A percentile compares a stretch with the other conserved stretches of the same genome.
Evolutionary conservation across 352 stramenopile species (phyloP).

Genomic region (Phytophthora brassicae): DNA sequence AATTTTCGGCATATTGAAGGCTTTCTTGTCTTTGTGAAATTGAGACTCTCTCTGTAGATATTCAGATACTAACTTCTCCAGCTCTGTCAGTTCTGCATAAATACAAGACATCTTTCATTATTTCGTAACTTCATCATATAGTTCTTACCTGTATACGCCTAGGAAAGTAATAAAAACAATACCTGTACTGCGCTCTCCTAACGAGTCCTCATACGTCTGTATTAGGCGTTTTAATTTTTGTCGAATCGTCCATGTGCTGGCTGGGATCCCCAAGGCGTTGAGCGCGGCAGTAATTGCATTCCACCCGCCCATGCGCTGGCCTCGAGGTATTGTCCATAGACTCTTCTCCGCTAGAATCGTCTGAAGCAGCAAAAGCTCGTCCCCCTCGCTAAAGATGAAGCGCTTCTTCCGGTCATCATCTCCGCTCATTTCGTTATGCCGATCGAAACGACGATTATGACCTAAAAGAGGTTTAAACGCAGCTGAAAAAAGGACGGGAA

Average conservation of each 20-base stretch:
- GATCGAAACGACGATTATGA: too few relatives aligned
- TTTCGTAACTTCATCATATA: slow-evolving; percentile 14
- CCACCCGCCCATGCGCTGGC: slow-evolving; percentile 8
- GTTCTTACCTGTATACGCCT: too few relatives aligned
- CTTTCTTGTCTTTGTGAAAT: neutral
- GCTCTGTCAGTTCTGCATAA: slow-evolving; percentile 10
- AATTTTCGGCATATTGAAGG: neutral
- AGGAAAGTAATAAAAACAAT: neutral
- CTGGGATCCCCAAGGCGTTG: slow-evolving; percentile 7
- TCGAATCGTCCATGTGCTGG: slow-evolving; percentile 11
- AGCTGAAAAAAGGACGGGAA: too few relatives aligned
- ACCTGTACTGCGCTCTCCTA: slow-evolving; percentile 11
- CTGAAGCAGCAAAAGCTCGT: slow-evolving; percentile 17
- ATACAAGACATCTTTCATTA: neutral
- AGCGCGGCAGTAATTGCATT: slow-evolving; percentile 11
- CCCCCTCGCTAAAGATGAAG: slow-evolving; percentile 18
- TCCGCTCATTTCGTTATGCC: slow-evolving; percentile 20
- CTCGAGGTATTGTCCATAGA: neutral
- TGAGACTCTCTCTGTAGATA: slow-evolving; percentile 10
- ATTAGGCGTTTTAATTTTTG: slow-evolving; percentile 17
- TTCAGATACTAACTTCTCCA: slow-evolving; percentile 19
- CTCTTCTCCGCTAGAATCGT: slow-evolving; percentile 7
- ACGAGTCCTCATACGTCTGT: neutral
- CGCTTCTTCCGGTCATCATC: slow-evolving; percentile 26
- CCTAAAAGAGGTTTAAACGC: too few relatives aligned